phyloP scores from a whole-genome alignment of 2,329 filamentous ascomycete genomes.

The Beauveria sp. region DNA sequence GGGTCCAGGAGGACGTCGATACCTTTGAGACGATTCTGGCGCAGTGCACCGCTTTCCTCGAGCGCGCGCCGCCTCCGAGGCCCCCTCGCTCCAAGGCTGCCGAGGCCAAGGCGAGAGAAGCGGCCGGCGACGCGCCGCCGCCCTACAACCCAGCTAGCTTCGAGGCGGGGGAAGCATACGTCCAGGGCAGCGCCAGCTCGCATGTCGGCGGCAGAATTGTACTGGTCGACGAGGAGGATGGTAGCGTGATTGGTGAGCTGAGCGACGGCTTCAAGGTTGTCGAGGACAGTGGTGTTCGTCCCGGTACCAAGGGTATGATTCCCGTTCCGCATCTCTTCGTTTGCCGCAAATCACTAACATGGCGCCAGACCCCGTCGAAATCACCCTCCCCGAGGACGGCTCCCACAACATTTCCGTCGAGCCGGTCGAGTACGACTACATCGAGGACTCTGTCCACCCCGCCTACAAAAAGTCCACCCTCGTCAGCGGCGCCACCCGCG shows the following conservation, averaged over 20 bases:
- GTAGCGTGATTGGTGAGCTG: slow-evolving; percentile 88
- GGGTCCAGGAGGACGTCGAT: slow-evolving; percentile 84
- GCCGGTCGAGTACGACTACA: slow-evolving; percentile 61
- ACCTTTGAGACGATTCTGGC: slow-evolving; percentile 97
- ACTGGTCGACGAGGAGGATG: slow-evolving; percentile 90
- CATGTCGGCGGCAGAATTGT: slow-evolving; percentile 67
- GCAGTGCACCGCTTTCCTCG: slow-evolving; percentile 94
- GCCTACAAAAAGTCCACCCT: slow-evolving; percentile 84
- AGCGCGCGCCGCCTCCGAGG: slow-evolving; percentile 63
- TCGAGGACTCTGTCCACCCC: slow-evolving; percentile 73
- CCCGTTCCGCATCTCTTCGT: background rate
- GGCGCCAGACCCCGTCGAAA: slow-evolving; percentile 62
- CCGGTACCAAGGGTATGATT: slow-evolving; percentile 77
- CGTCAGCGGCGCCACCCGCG: slow-evolving; percentile 78
- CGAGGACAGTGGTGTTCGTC: slow-evolving; percentile 66
- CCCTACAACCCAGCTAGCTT: slow-evolving; percentile 78
- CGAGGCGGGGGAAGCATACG: slow-evolving; percentile 72
- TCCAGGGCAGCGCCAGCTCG: slow-evolving; percentile 51
- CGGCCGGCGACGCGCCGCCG: slow-evolving; percentile 39
- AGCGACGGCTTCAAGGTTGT: slow-evolving; percentile 73
- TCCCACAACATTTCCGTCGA: slow-evolving; percentile 57
- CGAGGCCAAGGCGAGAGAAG: slow-evolving; percentile 31
- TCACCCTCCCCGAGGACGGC: slow-evolving; percentile 63
- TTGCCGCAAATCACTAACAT: background rate
- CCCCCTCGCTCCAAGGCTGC: slow-evolving; percentile 23